A percentile compares a stretch with the other conserved stretches of the same genome.
These are phyloP conservation scores for Lipomyces chichibuensis DNA, from an alignment of 805 yeast species.

Conservation along the genomic window DNA sequence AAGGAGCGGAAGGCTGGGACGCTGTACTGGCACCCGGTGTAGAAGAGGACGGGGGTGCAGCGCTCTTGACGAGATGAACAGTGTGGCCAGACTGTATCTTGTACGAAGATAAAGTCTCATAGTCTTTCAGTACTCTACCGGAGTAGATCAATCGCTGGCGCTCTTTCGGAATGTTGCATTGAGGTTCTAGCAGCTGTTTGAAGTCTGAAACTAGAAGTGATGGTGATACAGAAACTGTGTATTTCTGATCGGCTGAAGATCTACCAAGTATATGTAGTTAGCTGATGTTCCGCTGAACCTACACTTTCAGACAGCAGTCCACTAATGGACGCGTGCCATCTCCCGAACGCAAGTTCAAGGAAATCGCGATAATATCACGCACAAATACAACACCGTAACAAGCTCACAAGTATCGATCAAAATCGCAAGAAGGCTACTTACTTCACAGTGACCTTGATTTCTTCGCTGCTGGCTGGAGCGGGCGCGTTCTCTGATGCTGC, in stretches of 20 bases:
- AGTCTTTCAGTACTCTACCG: slow-evolving; percentile 89
- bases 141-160: slow-evolving; percentile 89
- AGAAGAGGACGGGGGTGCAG: slow-evolving; percentile 51
- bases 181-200: slow-evolving; percentile 64
- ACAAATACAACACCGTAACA: not conserved
- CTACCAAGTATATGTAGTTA: slow-evolving; percentile 18
- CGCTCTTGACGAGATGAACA: slow-evolving; percentile 85
- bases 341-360: not conserved
- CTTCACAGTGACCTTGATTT: slow-evolving; percentile 32
- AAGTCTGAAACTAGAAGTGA: slow-evolving; percentile 65
- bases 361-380: not conserved
- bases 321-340: not conserved
- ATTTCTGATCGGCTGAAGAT: slow-evolving; percentile 61
- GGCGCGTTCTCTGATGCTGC: not conserved
- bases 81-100: slow-evolving; percentile 86
- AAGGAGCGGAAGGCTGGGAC: slow-evolving; percentile 37
- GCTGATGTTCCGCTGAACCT: not conserved
- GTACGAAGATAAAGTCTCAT: slow-evolving; percentile 71
- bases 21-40: slow-evolving; percentile 40
- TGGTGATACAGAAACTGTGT: slow-evolving; percentile 61
- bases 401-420: not conserved
- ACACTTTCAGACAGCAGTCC: not conserved
- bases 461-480: slow-evolving; percentile 22
- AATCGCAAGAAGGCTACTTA: slow-evolving; percentile 11
- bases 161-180: slow-evolving; percentile 68